Base-by-base conservation (phyloP, 2,329 filamentous ascomycete species). In the Monosporascus sp. region DNA sequence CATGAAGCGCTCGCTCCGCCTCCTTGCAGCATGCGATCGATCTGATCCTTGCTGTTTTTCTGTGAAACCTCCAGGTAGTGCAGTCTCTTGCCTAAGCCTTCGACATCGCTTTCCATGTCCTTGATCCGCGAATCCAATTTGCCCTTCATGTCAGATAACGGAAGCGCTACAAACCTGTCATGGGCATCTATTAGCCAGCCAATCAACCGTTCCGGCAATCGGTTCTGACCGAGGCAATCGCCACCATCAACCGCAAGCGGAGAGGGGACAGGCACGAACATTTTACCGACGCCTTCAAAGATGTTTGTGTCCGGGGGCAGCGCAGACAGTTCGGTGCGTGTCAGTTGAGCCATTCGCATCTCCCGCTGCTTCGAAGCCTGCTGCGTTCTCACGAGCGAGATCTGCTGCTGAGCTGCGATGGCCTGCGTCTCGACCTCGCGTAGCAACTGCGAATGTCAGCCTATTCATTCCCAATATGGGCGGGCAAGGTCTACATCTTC, bases 241-340 rank as follows among this genome's bases (percentile, higher is more conserved):
- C 11, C 31, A 34, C 9, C 31, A 14, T 34, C 31, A 34, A 34
- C 11, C 31, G 5, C 31, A 47, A 38, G 34, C 18, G 47, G 31
- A 47, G 27, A 6, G 20, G 17, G 44, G 39, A 49, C 51, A 18
- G 50, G 37, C 51, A 73, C 85, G 65, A 72, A 97, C 94, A 99
- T 97, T 75, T 97, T 99, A 49, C 94, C 94, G 11, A 97, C 88
- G 6, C 93, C 93, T 73, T 97, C 93, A 65, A 97, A 99, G 27
- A 96, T 83, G 34, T 86, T 86, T 0, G 90, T 94, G 47, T 86
- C 82, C 18, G 81, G 69, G 4, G 91, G 87, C 55, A 99, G 73
- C 6, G 83, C 80, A n/a, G 83, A 81, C 48, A 97, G 78, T 72
- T 99, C 94, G 58, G 81, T 89, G 37, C 87, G 81, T 2, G 93